phyloP scores from a whole-genome alignment of 345 rosid genomes.

The Hypericum perforatum region DNA sequence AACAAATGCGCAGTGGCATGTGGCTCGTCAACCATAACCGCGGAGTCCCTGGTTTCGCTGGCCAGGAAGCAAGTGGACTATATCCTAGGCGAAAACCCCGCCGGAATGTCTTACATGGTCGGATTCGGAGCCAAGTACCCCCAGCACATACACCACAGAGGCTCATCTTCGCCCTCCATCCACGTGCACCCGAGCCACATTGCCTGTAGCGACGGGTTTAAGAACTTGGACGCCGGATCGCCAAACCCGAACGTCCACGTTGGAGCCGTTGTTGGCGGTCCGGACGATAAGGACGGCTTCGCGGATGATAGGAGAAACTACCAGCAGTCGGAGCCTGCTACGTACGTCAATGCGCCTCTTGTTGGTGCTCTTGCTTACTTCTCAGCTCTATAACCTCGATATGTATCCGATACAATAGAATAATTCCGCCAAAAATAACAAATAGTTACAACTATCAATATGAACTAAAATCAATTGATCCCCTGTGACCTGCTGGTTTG shows the following conservation, averaged over 20 bases:
- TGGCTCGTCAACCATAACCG: slow-evolving; percentile 27
- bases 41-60: slow-evolving; percentile 30
- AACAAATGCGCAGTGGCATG: slow-evolving; percentile 35
- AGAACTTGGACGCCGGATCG: slow-evolving; percentile 45
- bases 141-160: slow-evolving; percentile 76
- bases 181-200: slow-evolving; percentile 56
- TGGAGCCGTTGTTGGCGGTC: slow-evolving; percentile 91
- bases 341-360: slow-evolving; percentile 88
- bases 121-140: slow-evolving; percentile 76
- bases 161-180: slow-evolving; percentile 70
- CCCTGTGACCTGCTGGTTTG: too few relatives aligned
- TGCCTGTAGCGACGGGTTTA: slow-evolving; percentile 65
- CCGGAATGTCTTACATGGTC: slow-evolving; percentile 77
- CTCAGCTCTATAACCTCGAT: slow-evolving; percentile 6
- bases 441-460: too few relatives aligned
- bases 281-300: slow-evolving; percentile 61
- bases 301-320: slow-evolving; percentile 67
- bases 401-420: too few relatives aligned
- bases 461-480: too few relatives aligned
- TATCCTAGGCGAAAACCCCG: slow-evolving; percentile 75
- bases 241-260: slow-evolving; percentile 82
- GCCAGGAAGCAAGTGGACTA: slow-evolving; percentile 81
- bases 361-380: slow-evolving; percentile 82
- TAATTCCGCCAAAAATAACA: too few relatives aligned
- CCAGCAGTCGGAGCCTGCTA: slow-evolving; percentile 89